Conservation (phyloP, 139 green algal genomes). For the Pseudopediastrum boryanum region DNA sequence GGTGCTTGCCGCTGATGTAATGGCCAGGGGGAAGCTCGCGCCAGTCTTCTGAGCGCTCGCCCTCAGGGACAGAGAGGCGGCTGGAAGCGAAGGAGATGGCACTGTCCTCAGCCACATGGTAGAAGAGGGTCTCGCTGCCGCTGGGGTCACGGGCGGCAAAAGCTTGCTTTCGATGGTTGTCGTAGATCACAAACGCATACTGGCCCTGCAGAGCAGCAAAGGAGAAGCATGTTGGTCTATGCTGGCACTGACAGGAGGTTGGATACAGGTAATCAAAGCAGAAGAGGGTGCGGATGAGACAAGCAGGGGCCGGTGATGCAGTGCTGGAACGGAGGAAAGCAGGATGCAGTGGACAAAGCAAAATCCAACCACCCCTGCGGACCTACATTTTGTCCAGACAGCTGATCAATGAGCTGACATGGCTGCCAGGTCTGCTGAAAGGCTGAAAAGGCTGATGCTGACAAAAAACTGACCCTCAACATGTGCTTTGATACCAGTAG, state of each 20-base stretch:
- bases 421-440: no score
- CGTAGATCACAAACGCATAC: constrained; percentile 76
- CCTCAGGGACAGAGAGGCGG: constrained; percentile 35
- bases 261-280: no score
- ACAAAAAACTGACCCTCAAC: no score
- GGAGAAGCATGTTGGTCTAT: neutral
- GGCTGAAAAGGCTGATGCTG: no score
- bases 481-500: no score
- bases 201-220: constrained; percentile 59
- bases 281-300: no score
- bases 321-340: no score
- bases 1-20: constrained; percentile 49
- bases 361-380: neutral
- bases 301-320: no score
- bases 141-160: constrained; percentile 71
- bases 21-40: constrained; percentile 71
- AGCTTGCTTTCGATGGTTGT: constrained; percentile 53
- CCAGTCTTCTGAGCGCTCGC: constrained; percentile 50
- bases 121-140: constrained; percentile 64
- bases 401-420: no score
- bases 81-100: constrained; percentile 54
- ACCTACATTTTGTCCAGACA: neutral
- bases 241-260: neutral
- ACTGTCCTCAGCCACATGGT: constrained; percentile 52
- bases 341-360: no score